These are phyloP conservation scores for Trametes cingulata DNA, from an alignment of 768 basidiomycete genomes.

Conservation along the genomic window DNA sequence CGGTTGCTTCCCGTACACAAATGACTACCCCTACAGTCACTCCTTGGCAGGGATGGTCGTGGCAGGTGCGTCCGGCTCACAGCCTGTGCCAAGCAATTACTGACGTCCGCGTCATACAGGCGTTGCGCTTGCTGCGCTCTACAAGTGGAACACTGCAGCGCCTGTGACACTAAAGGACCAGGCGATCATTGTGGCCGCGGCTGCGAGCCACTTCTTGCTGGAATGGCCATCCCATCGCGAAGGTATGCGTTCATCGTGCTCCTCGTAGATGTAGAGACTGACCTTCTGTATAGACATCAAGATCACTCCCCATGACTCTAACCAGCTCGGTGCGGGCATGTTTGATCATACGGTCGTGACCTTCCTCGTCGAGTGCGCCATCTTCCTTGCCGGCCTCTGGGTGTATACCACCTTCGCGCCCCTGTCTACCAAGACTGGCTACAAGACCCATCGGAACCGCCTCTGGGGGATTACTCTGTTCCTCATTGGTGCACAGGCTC, in stretches of 20 bases:
- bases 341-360: constrained; percentile 29
- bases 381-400: constrained; percentile 31
- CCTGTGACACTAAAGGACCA: constrained; percentile 25
- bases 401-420: constrained; percentile 30
- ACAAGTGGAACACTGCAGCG: constrained; percentile 23
- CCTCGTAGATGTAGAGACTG: not conserved
- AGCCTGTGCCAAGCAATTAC: too few species aligned
- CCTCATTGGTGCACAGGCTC: constrained; percentile 30
- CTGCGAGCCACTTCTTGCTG: constrained; percentile 33
- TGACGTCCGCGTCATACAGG: constrained; percentile 8
- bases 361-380: constrained; percentile 29
- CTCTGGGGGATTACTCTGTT: constrained; percentile 25
- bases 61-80: constrained; percentile 25
- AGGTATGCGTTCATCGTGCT: constrained; percentile 11
- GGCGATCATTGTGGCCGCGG: constrained; percentile 22
- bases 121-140: constrained; percentile 22
- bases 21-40: constrained; percentile 37
- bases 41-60: constrained; percentile 30
- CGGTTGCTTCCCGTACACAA: constrained; percentile 37
- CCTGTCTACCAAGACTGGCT: constrained; percentile 25
- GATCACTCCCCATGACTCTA: constrained; percentile 28
- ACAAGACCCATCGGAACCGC: constrained; percentile 23
- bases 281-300: constrained; percentile 26
- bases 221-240: constrained; percentile 33
- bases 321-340: constrained; percentile 25